Evolutionary conservation across 2,329 filamentous ascomycete genomes (phyloP).

Genomic region (Ophiostoma sp.): DNA sequence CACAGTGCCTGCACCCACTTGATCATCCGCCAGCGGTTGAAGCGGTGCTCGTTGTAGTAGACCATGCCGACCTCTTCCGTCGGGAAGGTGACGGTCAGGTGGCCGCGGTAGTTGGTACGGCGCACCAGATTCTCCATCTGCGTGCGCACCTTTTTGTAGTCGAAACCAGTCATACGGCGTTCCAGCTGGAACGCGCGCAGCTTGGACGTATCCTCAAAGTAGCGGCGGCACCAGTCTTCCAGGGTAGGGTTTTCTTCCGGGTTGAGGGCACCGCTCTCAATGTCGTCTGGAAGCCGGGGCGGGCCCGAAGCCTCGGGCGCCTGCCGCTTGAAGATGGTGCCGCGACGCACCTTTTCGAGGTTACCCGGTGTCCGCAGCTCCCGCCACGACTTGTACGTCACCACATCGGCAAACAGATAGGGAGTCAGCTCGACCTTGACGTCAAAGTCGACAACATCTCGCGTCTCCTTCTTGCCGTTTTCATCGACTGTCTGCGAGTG

Average conservation of each 20-base stretch:
- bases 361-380: slow-evolving; percentile 56
- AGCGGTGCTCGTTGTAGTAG: slow-evolving; percentile 62
- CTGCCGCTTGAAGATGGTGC: slow-evolving; percentile 56
- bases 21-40: slow-evolving; percentile 66
- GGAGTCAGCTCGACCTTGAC: slow-evolving; percentile 60
- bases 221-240: slow-evolving; percentile 67
- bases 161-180: slow-evolving; percentile 59
- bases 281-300: slow-evolving; percentile 33
- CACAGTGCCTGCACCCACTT: slow-evolving; percentile 65
- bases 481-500: slow-evolving; percentile 50
- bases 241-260: slow-evolving; percentile 41
- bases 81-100: slow-evolving; percentile 60
- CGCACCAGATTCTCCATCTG: slow-evolving; percentile 59
- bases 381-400: slow-evolving; percentile 43
- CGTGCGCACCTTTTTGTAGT: slow-evolving; percentile 53
- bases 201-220: slow-evolving; percentile 57
- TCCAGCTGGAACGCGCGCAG: slow-evolving; percentile 59
- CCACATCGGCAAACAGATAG: slow-evolving; percentile 53
- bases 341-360: slow-evolving; percentile 63
- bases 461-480: slow-evolving; percentile 49
- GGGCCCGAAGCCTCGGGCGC: slow-evolving; percentile 41
- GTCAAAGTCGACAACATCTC: slow-evolving; percentile 59
- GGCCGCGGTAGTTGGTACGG: slow-evolving; percentile 67
- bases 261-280: background rate
- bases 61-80: slow-evolving; percentile 57